Evolutionary conservation across 2,329 filamentous ascomycete species (phyloP), one percentile per base, ranked within the genome.

Genomic region (Coleophoma eucalyptorum): DNA sequence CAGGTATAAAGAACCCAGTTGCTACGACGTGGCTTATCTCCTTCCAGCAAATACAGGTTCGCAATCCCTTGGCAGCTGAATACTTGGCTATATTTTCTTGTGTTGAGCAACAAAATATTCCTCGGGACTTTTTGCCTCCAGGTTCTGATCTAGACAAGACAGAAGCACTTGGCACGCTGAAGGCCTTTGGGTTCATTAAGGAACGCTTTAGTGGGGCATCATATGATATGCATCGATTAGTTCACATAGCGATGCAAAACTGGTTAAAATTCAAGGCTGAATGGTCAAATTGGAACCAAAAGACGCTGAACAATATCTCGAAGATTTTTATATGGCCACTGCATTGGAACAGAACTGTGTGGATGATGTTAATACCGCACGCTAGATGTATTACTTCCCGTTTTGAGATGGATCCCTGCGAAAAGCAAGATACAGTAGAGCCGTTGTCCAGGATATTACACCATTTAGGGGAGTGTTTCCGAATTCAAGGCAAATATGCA

Each of bases 11-110:
- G n/a, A n/a, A n/a, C n/a, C n/a, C n/a, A n/a, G n/a, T n/a, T 49
- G 44, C 43, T 21, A 49, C 18, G 11, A 49, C 37, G 10, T 49
- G 37, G 47, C 37, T 49, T 13, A 44, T 49, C 19, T 49, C 37
- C n/a, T 49, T 49, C 31, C 11, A 49, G 16, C 37, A 49, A 44
- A 49, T 49, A 20, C 37, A 44, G 19, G 8, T 21, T 19, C 47
- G 32, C 13, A 11, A 49, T 32, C 47, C 47, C 8, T 34, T 44
- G 10, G 47, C 37, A 18, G 47, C 37, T 10, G 47, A 49, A 1
- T 49, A 49, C 44, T 18, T 35, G 15, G 33, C 15, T 10, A 10
- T 35, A 10, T 10, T 35, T 10, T 35, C 33, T 35, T 35, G 15
- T 35, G 15, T 35, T 15, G 15, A 35, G 33, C 10, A 35, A 8